A percentile compares a stretch with the other conserved stretches of the same genome.
These are phyloP conservation scores for Linum lewisii DNA, from an alignment of 345 rosid species.

Conservation along the genomic window DNA sequence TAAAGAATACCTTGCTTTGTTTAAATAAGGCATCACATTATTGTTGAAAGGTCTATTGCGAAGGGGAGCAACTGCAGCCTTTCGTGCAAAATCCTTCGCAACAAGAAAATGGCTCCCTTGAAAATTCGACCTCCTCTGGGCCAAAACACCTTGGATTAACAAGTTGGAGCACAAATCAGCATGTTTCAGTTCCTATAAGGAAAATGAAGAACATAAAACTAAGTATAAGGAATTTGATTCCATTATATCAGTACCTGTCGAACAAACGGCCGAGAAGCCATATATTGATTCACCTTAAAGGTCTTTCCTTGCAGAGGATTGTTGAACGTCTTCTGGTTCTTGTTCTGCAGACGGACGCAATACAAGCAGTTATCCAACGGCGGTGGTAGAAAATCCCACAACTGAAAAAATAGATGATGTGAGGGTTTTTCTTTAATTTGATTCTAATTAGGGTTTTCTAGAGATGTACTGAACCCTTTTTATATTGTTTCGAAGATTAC, in stretches of 20 bases:
- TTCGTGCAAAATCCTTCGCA: conserved; percentile 24
- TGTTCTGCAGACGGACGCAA: conserved; percentile 43
- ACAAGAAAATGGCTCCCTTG: conserved; percentile 43
- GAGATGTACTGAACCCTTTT: too few relatives aligned
- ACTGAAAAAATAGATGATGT: too few relatives aligned
- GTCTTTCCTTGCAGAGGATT: conserved; percentile 35
- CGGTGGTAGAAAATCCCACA: too few relatives aligned
- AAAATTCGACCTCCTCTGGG: conserved; percentile 16
- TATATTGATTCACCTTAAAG: conserved; percentile 39
- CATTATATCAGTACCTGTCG: conserved; percentile 52
- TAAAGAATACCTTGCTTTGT: conserved; percentile 50
- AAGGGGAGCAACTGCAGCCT: conserved; percentile 41
- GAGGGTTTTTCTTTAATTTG: too few relatives aligned
- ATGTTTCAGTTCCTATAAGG: too few relatives aligned
- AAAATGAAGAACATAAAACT: not conserved
- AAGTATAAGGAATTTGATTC: not conserved
- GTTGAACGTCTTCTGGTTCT: conserved; percentile 30
- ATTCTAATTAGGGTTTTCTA: too few relatives aligned
- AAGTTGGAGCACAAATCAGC: not conserved
- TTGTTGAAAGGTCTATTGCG: conserved; percentile 41
- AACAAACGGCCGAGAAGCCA: conserved; percentile 55
- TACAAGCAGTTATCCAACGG: conserved; percentile 1
- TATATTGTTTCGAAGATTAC: too few relatives aligned
- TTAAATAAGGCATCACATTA: conserved; percentile 27
- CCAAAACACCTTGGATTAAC: too few relatives aligned